Conservation (phyloP, 2,329 filamentous ascomycete species). For the Penicillium palitans region DNA sequence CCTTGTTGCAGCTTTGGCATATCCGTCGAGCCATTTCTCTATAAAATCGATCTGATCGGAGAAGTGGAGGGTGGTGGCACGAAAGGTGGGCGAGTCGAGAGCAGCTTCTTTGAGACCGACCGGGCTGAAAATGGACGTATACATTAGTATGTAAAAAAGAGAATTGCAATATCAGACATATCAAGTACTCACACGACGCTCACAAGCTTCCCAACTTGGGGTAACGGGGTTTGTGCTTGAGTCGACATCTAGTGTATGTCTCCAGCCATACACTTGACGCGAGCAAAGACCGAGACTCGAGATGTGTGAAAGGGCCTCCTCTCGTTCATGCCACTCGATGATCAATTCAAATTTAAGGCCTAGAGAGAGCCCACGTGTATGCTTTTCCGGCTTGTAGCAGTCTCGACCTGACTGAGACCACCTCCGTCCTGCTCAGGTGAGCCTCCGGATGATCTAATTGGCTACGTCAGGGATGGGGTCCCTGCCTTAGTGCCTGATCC, state of each 20-base stretch:
- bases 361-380: slow-evolving; percentile 18
- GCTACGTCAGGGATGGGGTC: slow-evolving; percentile 36
- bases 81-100: slow-evolving; percentile 94
- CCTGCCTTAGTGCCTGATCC: slow-evolving; percentile 16
- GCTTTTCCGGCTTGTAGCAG: slow-evolving; percentile 13
- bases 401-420: slow-evolving; percentile 17
- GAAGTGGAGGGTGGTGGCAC: slow-evolving; percentile 82
- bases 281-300: slow-evolving; percentile 13
- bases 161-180: no score
- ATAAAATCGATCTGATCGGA: slow-evolving; percentile 86
- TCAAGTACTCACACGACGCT: slow-evolving; percentile 45
- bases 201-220: slow-evolving; percentile 47
- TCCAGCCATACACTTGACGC: slow-evolving; percentile 36
- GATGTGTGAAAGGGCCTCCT: slow-evolving; percentile 2
- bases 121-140: slow-evolving; percentile 53
- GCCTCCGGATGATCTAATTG: slow-evolving; percentile 35
- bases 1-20: slow-evolving; percentile 62
- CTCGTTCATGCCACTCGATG: neutral
- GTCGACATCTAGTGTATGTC: slow-evolving; percentile 45
- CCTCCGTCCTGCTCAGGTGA: slow-evolving; percentile 16
- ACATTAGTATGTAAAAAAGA: slow-evolving; percentile 14
- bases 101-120: slow-evolving; percentile 91
- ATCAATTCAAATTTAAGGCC: slow-evolving; percentile 12
- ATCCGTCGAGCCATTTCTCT: slow-evolving; percentile 85
- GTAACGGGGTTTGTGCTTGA: slow-evolving; percentile 38